Evolutionary conservation across 208 protist genomes (phyloP), one percentile per base, ranked within the genome.

Genomic region (Leishmania tarentolae): DNA sequence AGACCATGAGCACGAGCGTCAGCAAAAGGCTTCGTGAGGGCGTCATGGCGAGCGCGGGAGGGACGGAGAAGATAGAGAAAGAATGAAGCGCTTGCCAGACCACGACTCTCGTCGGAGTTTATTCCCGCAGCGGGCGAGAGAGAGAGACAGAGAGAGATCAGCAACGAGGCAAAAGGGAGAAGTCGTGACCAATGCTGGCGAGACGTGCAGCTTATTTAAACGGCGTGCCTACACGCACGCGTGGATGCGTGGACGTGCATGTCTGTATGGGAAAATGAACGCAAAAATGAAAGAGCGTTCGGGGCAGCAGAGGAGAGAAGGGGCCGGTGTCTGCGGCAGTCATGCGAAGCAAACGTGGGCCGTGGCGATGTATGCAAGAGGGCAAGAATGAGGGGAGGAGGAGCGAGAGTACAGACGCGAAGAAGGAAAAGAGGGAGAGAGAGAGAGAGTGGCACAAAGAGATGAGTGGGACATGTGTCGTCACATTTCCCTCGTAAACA

Each of bases 1-100:
- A n/a, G 35, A 66, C 24, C 65, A 76, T 59, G 40, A 89, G 53
- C 53, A 84, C 42, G 50, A 89, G 47, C 56, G 80, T 35, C n/a
- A 74, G 42, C n/a, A 75, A 3, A 28, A 75, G 7, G 15, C 44
- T 53, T 6, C 50, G 69, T 24, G 0, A n/a, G 9, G 44, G 69
- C 0, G 1, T 24, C 69, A 73, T 76, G n/a, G n/a, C 44, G 47
- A 46, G 31, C 71, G 46, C 44, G 3, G 28, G 46, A n/a, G 70
- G 4, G 15, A 52, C 1, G 0, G 6, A 37, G 46, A 61, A 61
- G 50, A 35, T 1, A n/a, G 21, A 57, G 50, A 76, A 50, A 40
- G 57, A 31, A 28, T 59, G 19, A 8, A n/a, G 13, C 17, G 46
- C 8, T 50, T 61, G 47, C 5, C 57, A 15, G 1, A 19, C 37